Conservation (phyloP, 352 stramenopile genomes). For the Phytopythium montanum region DNA sequence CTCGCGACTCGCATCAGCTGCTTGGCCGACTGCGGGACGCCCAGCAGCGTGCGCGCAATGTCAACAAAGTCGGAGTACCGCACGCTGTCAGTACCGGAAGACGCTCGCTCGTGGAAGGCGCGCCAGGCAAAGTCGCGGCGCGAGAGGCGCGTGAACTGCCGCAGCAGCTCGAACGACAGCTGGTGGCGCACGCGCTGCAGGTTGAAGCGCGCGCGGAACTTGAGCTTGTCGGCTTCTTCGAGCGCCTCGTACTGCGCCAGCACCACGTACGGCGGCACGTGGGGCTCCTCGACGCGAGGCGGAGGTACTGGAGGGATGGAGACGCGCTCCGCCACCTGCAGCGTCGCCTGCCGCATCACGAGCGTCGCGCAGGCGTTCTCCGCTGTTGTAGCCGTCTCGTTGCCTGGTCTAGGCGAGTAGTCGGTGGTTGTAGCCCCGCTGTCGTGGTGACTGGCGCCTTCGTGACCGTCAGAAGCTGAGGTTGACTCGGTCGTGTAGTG, state of each 20-base stretch:
- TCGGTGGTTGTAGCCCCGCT: not conserved
- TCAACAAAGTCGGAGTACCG: constrained; percentile 47
- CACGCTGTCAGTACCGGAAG: constrained; percentile 8
- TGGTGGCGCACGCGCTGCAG: constrained; percentile 56
- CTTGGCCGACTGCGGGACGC: constrained; percentile 35
- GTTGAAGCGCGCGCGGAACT: constrained; percentile 58
- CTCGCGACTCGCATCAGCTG: constrained; percentile 39
- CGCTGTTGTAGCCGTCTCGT: not conserved
- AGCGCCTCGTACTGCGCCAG: constrained; percentile 57
- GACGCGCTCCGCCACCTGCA: constrained; percentile 43
- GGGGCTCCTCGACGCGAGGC: constrained; percentile 24
- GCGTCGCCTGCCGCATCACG: constrained; percentile 55
- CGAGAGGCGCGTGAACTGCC: constrained; percentile 64
- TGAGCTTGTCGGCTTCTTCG: constrained; percentile 34
- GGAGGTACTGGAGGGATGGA: constrained; percentile 31
- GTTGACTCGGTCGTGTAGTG: not conserved
- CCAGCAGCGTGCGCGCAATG: constrained; percentile 34
- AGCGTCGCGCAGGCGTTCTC: constrained; percentile 45
- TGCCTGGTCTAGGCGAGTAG: not conserved
- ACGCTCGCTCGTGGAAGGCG: constrained; percentile 35
- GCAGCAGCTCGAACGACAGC: constrained; percentile 54
- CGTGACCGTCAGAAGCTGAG: not conserved
- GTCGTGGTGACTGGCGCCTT: constrained; percentile 13
- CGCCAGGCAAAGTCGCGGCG: constrained; percentile 54
- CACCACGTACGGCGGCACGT: constrained; percentile 46